These are phyloP conservation scores for Amorphotheca resinae DNA, from an alignment of 495 filamentous ascomycete genomes.

Conservation along the genomic window DNA sequence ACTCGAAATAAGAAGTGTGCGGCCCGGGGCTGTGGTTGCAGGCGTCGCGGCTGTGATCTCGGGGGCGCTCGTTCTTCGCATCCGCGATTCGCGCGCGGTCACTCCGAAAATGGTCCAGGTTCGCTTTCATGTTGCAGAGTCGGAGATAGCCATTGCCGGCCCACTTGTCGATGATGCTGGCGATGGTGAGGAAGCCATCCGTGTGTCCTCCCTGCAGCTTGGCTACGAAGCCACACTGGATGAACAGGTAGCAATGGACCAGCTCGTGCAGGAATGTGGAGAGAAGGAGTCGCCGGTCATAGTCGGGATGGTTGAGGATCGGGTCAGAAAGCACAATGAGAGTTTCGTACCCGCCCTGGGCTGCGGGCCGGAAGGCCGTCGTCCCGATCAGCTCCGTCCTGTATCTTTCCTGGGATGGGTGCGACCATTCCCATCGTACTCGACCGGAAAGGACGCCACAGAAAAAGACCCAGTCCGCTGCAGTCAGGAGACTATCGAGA, in stretches of 20 bases:
- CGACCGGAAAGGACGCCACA: constrained; percentile 32
- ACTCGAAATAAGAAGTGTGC: not conserved
- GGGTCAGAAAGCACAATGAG: constrained; percentile 39
- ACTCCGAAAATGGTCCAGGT: constrained; percentile 24
- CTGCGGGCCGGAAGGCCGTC: constrained; percentile 32
- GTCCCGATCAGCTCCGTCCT: constrained; percentile 37
- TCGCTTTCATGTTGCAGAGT: constrained; percentile 39
- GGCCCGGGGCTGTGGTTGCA: constrained; percentile 9
- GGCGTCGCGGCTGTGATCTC: constrained; percentile 9
- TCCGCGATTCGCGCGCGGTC: constrained; percentile 4
- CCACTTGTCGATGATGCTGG: constrained; percentile 39
- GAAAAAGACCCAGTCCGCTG: constrained; percentile 43
- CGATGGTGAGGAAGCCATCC: constrained; percentile 36
- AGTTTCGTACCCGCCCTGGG: constrained; percentile 35
- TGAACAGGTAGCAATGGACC: constrained; percentile 45
- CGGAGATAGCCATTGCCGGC: constrained; percentile 33
- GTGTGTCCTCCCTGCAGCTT: constrained; percentile 39
- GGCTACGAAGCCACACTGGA: constrained; percentile 38
- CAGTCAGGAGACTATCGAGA: constrained; percentile 36
- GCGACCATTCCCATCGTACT: constrained; percentile 41
- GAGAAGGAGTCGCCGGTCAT: constrained; percentile 39
- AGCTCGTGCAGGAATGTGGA: constrained; percentile 46
- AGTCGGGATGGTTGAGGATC: constrained; percentile 33
- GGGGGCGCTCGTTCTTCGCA: not conserved
- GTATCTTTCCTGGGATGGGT: constrained; percentile 20